Evolutionary conservation across 805 yeast species (phyloP), one percentile per base, ranked within the genome.

Genomic region (Kuraishia borneana): DNA sequence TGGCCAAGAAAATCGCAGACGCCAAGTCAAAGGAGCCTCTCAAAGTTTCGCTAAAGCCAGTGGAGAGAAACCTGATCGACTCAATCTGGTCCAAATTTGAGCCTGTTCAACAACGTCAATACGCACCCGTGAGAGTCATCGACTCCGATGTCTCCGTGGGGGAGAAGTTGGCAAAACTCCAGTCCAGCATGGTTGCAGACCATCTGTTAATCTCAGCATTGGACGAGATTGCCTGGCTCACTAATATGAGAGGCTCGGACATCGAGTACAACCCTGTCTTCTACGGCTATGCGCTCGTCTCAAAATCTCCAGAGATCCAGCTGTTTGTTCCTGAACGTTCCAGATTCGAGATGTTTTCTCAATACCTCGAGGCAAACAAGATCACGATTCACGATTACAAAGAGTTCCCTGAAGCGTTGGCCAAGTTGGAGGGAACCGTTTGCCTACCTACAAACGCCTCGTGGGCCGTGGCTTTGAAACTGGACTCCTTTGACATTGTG

Each of bases 251-350:
- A 39, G 77, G 76, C 12, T 40, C 46, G 17, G 97, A 89, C 52
- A 78, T 89, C 38, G 78, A 77, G 4, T 89, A 69, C 51, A 79
- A 80, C 47, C 96, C 97, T 1, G 89, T 87, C 2, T 92, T 89
- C 52, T 85, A 76, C 56, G 64, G 88, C 6, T 82, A 76, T 45
- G 61, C 73, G 2, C 50, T 69, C 1, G 61, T 78, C 21, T 59
- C 48, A 9, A 58, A 49, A 20, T 10, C 16, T 16, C n/a, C n/a
- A n/a, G 47, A 53, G 9, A 51, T 63, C 18, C 53, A 52, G 1
- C 52, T 73, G 31, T 73, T 62, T 46, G 63, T 65, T 7, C 67
- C 68, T 44, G 45, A 53, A 9, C 49, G 46, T 39, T 49, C 47
- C 25, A 58, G 70, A 42, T 63, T 69, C 38, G 41, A 38, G 4